These are phyloP conservation scores for Amphicarpaea edgeworthii DNA, from an alignment of 306 rosid species.

Conservation along the genomic window DNA sequence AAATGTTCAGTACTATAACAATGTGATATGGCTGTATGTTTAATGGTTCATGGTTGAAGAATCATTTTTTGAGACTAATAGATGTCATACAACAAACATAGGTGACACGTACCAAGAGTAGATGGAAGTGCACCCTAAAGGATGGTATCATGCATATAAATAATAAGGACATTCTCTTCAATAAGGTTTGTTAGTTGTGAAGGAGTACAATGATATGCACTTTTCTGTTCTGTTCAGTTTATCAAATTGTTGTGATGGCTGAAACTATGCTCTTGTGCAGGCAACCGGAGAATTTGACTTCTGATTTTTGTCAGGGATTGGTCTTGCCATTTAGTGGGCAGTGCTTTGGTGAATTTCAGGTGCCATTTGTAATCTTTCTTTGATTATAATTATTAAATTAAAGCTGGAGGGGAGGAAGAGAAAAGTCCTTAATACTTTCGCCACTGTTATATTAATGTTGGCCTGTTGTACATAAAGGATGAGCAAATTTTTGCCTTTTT, in stretches of 20 bases:
- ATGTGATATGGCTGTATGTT: not conserved
- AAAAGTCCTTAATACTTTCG: constrained; percentile 53
- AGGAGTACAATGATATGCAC: not conserved
- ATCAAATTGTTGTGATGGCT: constrained; percentile 22
- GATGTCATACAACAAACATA: constrained; percentile 36
- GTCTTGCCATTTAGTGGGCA: constrained; percentile 39
- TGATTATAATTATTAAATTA: constrained; percentile 56
- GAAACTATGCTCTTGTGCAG: constrained; percentile 54
- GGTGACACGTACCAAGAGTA: constrained; percentile 95
- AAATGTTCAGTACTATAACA: constrained; percentile 10
- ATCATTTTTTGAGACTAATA: constrained; percentile 14
- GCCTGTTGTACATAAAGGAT: constrained; percentile 75
- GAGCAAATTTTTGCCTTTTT: constrained; percentile 62
- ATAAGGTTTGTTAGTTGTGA: constrained; percentile 62
- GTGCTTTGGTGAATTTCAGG: constrained; percentile 48
- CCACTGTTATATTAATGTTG: constrained; percentile 64
- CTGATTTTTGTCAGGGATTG: constrained; percentile 60
- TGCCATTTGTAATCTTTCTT: constrained; percentile 51
- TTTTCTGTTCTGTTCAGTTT: constrained; percentile 13
- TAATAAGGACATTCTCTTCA: constrained; percentile 87
- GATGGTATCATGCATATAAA: constrained; percentile 95
- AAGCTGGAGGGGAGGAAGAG: constrained; percentile 58
- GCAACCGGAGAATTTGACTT: constrained; percentile 88
- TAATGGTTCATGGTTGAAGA: not conserved
- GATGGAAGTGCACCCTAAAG: constrained; percentile 90